Evolutionary conservation across 129 eudicot genomes (phyloP).

Genomic region (Scalesia atractyloides): DNA sequence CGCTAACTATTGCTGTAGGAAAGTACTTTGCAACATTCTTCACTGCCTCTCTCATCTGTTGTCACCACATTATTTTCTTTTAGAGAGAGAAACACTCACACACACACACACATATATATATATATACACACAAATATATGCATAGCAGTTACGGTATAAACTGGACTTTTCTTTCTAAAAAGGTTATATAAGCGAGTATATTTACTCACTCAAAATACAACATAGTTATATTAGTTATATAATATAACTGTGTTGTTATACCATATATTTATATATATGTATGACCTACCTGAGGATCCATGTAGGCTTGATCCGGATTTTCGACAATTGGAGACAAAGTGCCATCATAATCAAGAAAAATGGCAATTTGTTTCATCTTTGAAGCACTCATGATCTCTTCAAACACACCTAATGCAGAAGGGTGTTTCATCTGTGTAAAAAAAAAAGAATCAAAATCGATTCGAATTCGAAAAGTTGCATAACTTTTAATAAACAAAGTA

Average conservation of each 20-base stretch:
- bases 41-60: constrained; percentile 88
- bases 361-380: constrained; percentile 71
- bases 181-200: too few species aligned
- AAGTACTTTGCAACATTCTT: constrained; percentile 75
- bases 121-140: background rate
- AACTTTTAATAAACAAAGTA: background rate
- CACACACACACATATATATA: background rate
- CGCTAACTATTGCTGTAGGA: constrained; percentile 95
- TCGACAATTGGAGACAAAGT: constrained; percentile 90
- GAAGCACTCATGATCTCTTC: constrained; percentile 63
- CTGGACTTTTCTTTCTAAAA: too few species aligned
- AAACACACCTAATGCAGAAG: constrained; percentile 76
- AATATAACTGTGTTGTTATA: too few species aligned
- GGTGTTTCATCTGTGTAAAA: constrained; percentile 55
- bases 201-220: too few species aligned
- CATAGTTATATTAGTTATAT: too few species aligned
- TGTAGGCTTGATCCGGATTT: constrained; percentile 90
- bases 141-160: too few species aligned
- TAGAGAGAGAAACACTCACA: constrained; percentile 10
- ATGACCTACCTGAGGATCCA: constrained; percentile 62
- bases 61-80: background rate
- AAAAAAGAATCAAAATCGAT: background rate
- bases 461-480: background rate
- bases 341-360: constrained; percentile 95
- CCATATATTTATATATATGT: background rate